A percentile compares a stretch with the other conserved stretches of the same genome.
Evolutionary conservation across 176 grass and related monocot species (phyloP).

Genomic region (Thinopyrum elongatum): DNA sequence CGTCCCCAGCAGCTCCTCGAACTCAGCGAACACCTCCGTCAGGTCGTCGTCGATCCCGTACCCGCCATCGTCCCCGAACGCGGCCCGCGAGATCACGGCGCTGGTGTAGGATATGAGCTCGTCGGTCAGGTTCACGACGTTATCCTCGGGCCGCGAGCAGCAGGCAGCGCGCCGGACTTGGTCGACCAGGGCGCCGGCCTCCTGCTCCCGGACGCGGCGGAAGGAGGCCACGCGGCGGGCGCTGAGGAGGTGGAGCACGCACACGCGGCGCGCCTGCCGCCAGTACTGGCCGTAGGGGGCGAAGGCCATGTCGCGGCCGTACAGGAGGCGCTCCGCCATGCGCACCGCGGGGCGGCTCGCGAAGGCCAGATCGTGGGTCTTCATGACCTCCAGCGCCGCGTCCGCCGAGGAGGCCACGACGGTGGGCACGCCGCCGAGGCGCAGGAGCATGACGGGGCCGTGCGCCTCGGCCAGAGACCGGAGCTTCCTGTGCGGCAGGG

Average conservation of each 20-base stretch:
- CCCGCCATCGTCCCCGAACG: not conserved
- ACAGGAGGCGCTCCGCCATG: constrained; percentile 28
- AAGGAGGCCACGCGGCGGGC: constrained; percentile 26
- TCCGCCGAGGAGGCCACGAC: constrained; percentile 53
- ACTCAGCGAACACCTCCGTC: constrained; percentile 41
- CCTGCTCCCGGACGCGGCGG: constrained; percentile 30
- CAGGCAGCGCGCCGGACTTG: constrained; percentile 2
- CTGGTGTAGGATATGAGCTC: constrained; percentile 13
- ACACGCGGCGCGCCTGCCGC: constrained; percentile 50
- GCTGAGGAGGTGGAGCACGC: constrained; percentile 51
- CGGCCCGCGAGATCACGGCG: not conserved
- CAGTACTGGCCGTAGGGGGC: constrained; percentile 49
- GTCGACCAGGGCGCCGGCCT: constrained; percentile 29
- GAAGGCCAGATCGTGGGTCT: constrained; percentile 49
- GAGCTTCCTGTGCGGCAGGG: constrained; percentile 38
- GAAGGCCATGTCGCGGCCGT: constrained; percentile 43
- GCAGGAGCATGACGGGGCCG: constrained; percentile 57
- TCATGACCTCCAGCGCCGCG: constrained; percentile 45
- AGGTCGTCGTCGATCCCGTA: constrained; percentile 19
- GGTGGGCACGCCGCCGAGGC: constrained; percentile 39
- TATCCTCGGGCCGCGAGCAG: not conserved
- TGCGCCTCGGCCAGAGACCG: constrained; percentile 22
- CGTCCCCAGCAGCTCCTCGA: constrained; percentile 40
- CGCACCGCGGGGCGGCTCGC: constrained; percentile 25
- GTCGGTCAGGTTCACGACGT: constrained; percentile 1